Evolutionary conservation across 371 early-diverging fungal genomes (phyloP).

Genomic region (Haplosporangium sp.): DNA sequence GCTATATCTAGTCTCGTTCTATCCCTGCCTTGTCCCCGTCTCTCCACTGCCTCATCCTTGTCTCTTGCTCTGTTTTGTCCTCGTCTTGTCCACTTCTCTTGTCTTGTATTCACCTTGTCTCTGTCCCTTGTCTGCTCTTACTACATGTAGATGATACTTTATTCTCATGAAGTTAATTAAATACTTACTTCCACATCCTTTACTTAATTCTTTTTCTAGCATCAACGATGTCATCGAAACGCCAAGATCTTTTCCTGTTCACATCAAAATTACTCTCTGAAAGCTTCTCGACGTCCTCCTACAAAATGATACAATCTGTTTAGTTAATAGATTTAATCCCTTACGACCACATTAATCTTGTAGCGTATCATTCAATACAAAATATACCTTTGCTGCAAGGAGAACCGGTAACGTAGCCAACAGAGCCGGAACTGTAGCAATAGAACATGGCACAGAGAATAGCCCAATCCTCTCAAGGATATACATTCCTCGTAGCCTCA

Average conservation of each 20-base stretch:
- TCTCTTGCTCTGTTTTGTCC: too few species aligned
- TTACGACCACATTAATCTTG: too few species aligned
- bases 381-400: slow-evolving; percentile 6
- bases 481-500: slow-evolving; percentile 14
- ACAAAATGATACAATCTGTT: slow-evolving; percentile 2
- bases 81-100: too few species aligned
- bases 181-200: too few species aligned
- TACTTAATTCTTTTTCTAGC: slow-evolving; percentile 22
- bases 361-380: too few species aligned
- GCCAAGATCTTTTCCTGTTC: slow-evolving; percentile 28
- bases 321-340: slow-evolving; percentile 9
- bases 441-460: slow-evolving; percentile 12
- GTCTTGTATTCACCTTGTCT: too few species aligned
- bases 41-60: too few species aligned
- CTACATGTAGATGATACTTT: too few species aligned
- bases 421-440: slow-evolving; percentile 14
- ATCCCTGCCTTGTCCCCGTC: too few species aligned
- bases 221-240: slow-evolving; percentile 25
- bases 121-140: too few species aligned
- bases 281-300: slow-evolving; percentile 14
- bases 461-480: slow-evolving; percentile 13
- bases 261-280: slow-evolving; percentile 13
- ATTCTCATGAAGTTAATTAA: too few species aligned
- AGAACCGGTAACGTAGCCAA: slow-evolving; percentile 9
- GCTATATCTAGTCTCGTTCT: too few species aligned